These are phyloP conservation scores for Claviceps fusiformis DNA, from an alignment of 2,329 filamentous ascomycete species.

Conservation along the genomic window DNA sequence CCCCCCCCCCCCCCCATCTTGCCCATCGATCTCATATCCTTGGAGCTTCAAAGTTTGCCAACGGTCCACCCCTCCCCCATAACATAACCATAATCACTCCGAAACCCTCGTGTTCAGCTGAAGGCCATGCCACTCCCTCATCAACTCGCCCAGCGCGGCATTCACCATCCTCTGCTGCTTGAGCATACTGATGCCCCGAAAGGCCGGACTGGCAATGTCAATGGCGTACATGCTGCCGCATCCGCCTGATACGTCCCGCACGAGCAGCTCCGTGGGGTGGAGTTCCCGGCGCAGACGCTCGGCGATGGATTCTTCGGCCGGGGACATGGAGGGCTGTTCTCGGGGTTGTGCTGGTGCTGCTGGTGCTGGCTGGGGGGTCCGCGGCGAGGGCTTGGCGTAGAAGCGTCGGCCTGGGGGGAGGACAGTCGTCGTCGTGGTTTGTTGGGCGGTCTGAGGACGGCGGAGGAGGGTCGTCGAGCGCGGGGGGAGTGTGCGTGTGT, in stretches of 20 bases:
- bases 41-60: no score
- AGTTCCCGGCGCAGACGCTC: slow-evolving; percentile 37
- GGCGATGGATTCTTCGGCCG: slow-evolving; percentile 46
- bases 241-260: slow-evolving; percentile 70
- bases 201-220: slow-evolving; percentile 58
- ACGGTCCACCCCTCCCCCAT: no score
- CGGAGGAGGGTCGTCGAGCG: not conserved
- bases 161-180: slow-evolving; percentile 79
- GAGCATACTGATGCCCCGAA: slow-evolving; percentile 57
- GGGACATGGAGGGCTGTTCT: slow-evolving; percentile 19
- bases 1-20: no score
- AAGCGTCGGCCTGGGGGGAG: not conserved
- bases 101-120: slow-evolving; percentile 58
- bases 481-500: not conserved
- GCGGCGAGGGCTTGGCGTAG: not conserved
- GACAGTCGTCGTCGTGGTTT: not conserved
- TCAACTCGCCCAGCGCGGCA: slow-evolving; percentile 55
- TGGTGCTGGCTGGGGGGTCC: not conserved
- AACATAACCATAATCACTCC: not conserved
- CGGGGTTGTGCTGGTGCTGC: not conserved
- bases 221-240: slow-evolving; percentile 84
- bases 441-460: not conserved
- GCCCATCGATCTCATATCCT: no score
- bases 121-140: slow-evolving; percentile 72
- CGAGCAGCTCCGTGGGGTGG: slow-evolving; percentile 38